phyloP scores from a whole-genome alignment of 2,329 filamentous ascomycete genomes.

The Paraconiothyrium sp. region DNA sequence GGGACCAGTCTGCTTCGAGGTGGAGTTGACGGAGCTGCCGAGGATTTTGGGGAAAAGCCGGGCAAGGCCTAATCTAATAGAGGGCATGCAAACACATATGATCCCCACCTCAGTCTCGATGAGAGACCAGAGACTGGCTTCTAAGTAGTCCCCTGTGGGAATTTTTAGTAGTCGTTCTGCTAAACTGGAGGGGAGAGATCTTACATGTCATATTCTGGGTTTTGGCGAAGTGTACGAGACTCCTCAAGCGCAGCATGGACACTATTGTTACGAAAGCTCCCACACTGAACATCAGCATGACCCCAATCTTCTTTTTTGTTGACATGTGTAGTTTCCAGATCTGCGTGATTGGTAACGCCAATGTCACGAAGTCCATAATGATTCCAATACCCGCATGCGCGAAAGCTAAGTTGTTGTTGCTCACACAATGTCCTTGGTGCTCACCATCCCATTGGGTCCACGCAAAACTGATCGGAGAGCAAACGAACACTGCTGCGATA shows the following conservation, averaged over 20 bases:
- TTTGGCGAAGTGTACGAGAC: conserved; percentile 53
- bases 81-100: conserved; percentile 54
- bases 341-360: conserved; percentile 44
- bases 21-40: conserved; percentile 25
- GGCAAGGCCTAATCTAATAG: conserved; percentile 46
- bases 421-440: conserved; percentile 41
- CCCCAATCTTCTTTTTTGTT: conserved; percentile 46
- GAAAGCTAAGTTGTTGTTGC: conserved; percentile 43
- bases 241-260: conserved; percentile 53
- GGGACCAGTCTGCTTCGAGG: conserved; percentile 13
- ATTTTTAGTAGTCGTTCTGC: background rate
- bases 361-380: conserved; percentile 32
- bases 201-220: conserved; percentile 49
- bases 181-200: conserved; percentile 10
- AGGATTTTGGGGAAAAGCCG: conserved; percentile 41
- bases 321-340: conserved; percentile 40
- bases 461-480: conserved; percentile 39
- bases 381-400: conserved; percentile 44
- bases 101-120: conserved; percentile 54
- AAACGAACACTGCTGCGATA: conserved; percentile 36
- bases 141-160: conserved; percentile 39
- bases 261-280: conserved; percentile 53
- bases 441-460: conserved; percentile 43
- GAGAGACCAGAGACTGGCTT: conserved; percentile 49
- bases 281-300: conserved; percentile 49